Evolutionary conservation across 495 filamentous ascomycete species (phyloP).

Genomic region (Penicillium paradoxum): DNA sequence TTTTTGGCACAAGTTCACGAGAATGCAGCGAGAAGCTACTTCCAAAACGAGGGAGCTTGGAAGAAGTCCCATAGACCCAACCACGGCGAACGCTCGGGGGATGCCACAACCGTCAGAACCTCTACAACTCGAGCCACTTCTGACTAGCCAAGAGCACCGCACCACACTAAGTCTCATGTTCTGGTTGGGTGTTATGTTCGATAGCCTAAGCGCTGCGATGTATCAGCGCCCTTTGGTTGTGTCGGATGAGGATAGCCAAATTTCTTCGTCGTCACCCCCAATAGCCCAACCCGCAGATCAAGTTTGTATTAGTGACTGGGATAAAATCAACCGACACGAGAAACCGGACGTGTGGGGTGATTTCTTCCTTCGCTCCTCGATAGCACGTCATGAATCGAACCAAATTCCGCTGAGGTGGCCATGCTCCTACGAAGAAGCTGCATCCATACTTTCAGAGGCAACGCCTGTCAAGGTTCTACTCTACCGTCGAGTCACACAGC

Average conservation of each 20-base stretch:
- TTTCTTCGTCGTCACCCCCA: constrained; percentile 3
- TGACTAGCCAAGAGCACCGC: constrained; percentile 27
- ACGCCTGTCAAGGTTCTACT: constrained; percentile 47
- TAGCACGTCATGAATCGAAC: constrained; percentile 3
- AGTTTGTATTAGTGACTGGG: background rate
- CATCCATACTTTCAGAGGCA: constrained; percentile 35
- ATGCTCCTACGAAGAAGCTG: constrained; percentile 39
- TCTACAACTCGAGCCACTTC: constrained; percentile 3
- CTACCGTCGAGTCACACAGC: constrained; percentile 40
- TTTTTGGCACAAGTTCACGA: constrained; percentile 26
- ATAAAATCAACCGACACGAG: background rate
- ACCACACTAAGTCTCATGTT: constrained; percentile 40
- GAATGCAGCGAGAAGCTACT: constrained; percentile 11
- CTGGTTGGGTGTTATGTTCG: constrained; percentile 50
- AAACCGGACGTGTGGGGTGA: constrained; percentile 28
- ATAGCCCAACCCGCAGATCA: background rate
- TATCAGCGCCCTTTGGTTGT: constrained; percentile 40
- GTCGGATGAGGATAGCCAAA: constrained; percentile 43
- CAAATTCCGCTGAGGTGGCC: constrained; percentile 32
- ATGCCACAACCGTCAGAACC: background rate
- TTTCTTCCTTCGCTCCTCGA: constrained; percentile 22
- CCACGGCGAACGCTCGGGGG: background rate
- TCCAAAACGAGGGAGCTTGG: background rate
- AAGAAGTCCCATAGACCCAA: constrained; percentile 3
- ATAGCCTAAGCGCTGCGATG: constrained; percentile 46